Base-by-base conservation (phyloP, 169 alveolate genomes). In the Babesia microti region DNA sequence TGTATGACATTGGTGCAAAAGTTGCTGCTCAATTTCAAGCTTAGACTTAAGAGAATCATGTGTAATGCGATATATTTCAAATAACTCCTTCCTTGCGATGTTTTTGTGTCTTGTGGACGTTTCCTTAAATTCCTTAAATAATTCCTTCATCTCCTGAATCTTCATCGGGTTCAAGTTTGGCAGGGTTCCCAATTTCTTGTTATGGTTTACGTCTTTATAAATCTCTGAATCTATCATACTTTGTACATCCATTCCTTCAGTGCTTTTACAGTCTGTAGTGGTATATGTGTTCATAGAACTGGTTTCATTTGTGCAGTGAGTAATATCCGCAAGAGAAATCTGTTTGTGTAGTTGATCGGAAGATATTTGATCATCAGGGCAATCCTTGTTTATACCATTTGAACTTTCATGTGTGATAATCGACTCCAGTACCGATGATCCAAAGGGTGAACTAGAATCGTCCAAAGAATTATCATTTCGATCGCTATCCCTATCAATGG, bases 171-270 rank as follows among this genome's bases (percentile, higher is more conserved):
- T 54, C n/a, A 65, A 54, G 41, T 65, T 65, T 48, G 32, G 53
- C 0, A 60, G 57, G n/a, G 76, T 59, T 3, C 76, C 76, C 46
- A 65, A 54, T 14, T 43, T 41, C 42, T 52, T 65, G 17, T 47
- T 54, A 27, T 65, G 69, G 34, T 55, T 54, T 23, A 42, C 46
- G 48, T 65, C 55, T 48, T 65, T 65, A 48, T 65, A 65, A 0
- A 65, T 65, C 17, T 68, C 76, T 14, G 63, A 54, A 35, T 49
- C 76, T 15, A 65, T 55, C 0, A 69, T 65, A 43, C 76, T 65
- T 19, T 65, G 53, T 1, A 65, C 55, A 37, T 65, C 76, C 34
- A 65, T 52, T 22, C 28, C 48, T 36, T 65, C 69, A 50, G 48
- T n/a, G n/a, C n/a, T n/a, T n/a, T n/a, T n/a, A n/a, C n/a, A n/a